Percentiles rank a stretch among this genome's conserved stretches.
Evolutionary conservation across 2,329 filamentous ascomycete species (phyloP).

Genomic region (Aspergillus sojae): DNA sequence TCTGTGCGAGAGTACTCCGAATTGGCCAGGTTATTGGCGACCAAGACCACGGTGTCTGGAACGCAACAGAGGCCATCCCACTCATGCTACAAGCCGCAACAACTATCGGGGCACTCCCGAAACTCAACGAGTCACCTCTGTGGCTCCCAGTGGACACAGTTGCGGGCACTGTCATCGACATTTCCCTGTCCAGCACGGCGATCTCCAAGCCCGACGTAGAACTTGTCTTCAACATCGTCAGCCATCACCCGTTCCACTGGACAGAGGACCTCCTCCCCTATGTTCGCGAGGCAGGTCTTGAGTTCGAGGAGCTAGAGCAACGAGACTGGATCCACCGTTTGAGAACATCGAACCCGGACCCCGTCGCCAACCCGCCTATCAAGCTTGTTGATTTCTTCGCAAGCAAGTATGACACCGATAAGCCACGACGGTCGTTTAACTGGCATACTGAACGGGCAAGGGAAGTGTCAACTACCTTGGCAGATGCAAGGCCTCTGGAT

Average conservation of each 20-base stretch:
- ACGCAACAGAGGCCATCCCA: conserved; percentile 48
- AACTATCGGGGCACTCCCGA: conserved; percentile 50
- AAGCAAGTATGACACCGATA: conserved; percentile 50
- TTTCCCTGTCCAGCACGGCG: conserved; percentile 24
- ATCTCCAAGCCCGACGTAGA: not conserved
- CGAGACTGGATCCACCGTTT: conserved; percentile 40
- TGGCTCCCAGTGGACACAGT: conserved; percentile 52
- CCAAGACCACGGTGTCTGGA: conserved; percentile 26
- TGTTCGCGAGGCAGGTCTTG: conserved; percentile 50
- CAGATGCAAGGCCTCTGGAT: conserved; percentile 15
- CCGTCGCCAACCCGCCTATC: conserved; percentile 53
- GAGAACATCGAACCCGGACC: conserved; percentile 51
- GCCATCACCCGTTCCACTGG: conserved; percentile 54
- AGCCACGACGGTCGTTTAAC: conserved; percentile 10
- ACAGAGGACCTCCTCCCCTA: conserved; percentile 56
- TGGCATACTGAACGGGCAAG: conserved; percentile 26
- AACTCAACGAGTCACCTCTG: conserved; percentile 46
- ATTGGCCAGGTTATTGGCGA: conserved; percentile 42
- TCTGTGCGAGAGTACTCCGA: conserved; percentile 32
- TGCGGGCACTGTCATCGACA: conserved; percentile 38
- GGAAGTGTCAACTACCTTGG: conserved; percentile 16
- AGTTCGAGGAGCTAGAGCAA: conserved; percentile 30
- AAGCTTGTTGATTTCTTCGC: conserved; percentile 59
- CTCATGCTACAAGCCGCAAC: conserved; percentile 53
- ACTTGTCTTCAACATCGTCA: conserved; percentile 57